phyloP scores from a whole-genome alignment of 2,329 filamentous ascomycete genomes.

The Penicillium sp. region DNA sequence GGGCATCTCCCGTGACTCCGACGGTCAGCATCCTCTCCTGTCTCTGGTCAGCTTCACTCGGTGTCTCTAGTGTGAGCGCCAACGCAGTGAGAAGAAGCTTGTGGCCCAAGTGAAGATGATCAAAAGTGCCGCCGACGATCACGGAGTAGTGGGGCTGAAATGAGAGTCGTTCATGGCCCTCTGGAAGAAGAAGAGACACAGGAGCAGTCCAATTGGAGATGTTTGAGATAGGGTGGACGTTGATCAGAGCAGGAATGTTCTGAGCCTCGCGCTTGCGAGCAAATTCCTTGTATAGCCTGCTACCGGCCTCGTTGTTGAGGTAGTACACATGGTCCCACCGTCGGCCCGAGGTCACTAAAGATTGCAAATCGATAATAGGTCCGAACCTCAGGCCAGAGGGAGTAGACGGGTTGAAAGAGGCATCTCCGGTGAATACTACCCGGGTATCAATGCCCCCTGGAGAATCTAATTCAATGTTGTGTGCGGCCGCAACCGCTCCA shows the following conservation, averaged over 20 bases:
- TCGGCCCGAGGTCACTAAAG: constrained; percentile 48
- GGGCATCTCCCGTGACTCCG: constrained; percentile 84
- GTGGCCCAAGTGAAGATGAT: constrained; percentile 92
- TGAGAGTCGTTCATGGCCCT: constrained; percentile 15
- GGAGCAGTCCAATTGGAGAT: constrained; percentile 29
- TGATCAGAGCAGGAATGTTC: constrained; percentile 23
- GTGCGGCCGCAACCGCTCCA: constrained; percentile 69
- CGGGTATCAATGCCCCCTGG: constrained; percentile 75
- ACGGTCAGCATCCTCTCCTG: constrained; percentile 67
- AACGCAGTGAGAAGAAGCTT: constrained; percentile 94
- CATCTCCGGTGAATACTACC: constrained; percentile 72
- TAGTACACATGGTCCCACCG: constrained; percentile 40
- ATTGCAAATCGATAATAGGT: constrained; percentile 55
- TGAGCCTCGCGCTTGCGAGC: constrained; percentile 40
- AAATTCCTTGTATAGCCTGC: constrained; percentile 36
- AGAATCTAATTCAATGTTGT: constrained; percentile 65
- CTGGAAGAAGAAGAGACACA: constrained; percentile 29
- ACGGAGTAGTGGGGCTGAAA: constrained; percentile 60
- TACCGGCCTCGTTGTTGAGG: constrained; percentile 33
- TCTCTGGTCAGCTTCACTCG: constrained; percentile 35
- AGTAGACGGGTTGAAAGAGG: constrained; percentile 24
- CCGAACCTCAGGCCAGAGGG: constrained; percentile 41
- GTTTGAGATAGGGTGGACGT: constrained; percentile 28
- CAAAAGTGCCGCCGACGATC: constrained; percentile 90
- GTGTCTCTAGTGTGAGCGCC: constrained; percentile 67